Percentiles rank a stretch among this genome's conserved stretches.
These are phyloP conservation scores for Gynochthodes officinalis DNA, from an alignment of 257 asterid genomes.

Conservation along the genomic window DNA sequence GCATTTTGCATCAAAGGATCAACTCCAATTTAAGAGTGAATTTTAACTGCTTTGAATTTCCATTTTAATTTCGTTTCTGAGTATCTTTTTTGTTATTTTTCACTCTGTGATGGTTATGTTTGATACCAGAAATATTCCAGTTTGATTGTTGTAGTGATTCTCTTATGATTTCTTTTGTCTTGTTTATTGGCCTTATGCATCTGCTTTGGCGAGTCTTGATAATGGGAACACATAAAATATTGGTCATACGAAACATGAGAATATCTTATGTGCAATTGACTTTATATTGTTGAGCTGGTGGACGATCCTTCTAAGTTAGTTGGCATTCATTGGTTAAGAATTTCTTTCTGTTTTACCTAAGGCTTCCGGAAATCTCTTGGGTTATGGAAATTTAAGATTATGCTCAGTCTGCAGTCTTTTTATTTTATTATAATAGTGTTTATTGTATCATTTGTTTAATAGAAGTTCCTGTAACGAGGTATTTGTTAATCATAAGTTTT, in stretches of 20 bases:
- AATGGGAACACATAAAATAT: background rate
- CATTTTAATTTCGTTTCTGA: background rate
- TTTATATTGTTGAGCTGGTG: background rate
- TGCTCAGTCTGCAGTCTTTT: background rate
- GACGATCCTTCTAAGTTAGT: background rate
- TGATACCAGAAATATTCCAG: background rate
- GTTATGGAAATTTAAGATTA: background rate
- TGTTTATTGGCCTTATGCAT: background rate
- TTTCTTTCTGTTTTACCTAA: background rate
- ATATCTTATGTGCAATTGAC: background rate
- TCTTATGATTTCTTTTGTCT: slow-evolving; percentile 1
- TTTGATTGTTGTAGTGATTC: background rate
- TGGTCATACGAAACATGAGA: background rate
- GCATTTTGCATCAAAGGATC: slow-evolving; percentile 68
- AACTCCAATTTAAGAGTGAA: slow-evolving; percentile 73
- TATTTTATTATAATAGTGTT: background rate
- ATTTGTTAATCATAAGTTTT: too few species aligned
- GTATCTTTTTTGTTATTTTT: background rate
- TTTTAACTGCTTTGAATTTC: background rate
- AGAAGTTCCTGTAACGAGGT: too few species aligned
- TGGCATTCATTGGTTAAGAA: background rate
- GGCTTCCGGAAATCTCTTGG: too few species aligned
- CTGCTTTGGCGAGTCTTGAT: background rate
- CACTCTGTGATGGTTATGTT: background rate
- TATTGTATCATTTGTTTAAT: too few species aligned